These are phyloP conservation scores for Lachancea meyersii DNA, from an alignment of 805 yeast genomes.

Conservation along the genomic window DNA sequence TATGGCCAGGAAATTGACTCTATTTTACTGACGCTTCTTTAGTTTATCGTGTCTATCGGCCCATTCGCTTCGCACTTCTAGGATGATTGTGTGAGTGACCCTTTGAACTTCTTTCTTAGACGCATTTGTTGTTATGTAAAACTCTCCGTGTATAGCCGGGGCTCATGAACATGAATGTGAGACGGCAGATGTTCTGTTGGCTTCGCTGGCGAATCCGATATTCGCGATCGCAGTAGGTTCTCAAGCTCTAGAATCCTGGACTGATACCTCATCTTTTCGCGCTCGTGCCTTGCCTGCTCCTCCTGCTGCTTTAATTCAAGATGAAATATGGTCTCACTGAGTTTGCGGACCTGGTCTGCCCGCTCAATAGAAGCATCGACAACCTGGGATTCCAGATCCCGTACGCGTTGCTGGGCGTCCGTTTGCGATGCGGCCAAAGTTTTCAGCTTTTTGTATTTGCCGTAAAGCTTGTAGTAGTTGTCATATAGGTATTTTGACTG, in stretches of 20 bases:
- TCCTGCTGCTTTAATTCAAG: conserved; percentile 25
- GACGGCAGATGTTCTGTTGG: neutral
- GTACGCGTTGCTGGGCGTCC: conserved; percentile 13
- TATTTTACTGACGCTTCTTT: too few species aligned
- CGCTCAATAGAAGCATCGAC: conserved; percentile 17
- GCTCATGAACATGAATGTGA: neutral
- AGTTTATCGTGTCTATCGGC: too few species aligned
- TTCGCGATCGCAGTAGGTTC: conserved; percentile 1
- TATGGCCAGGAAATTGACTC: too few species aligned
- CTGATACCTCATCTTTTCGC: conserved; percentile 23
- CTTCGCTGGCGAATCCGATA: neutral
- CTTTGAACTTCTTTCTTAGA: too few species aligned
- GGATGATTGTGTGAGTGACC: too few species aligned
- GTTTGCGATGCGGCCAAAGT: conserved; percentile 8
- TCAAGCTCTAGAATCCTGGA: conserved; percentile 30
- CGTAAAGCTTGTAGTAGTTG: conserved; percentile 30
- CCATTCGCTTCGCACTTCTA: too few species aligned
- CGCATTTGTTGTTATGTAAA: too few species aligned
- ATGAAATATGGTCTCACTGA: conserved; percentile 23
- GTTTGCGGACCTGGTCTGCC: conserved; percentile 28
- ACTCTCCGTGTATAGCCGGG: neutral
- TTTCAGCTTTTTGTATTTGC: conserved; percentile 30
- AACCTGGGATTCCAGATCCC: conserved; percentile 24
- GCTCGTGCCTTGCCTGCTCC: conserved; percentile 17
- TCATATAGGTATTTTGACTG: conserved; percentile 33